A percentile compares a stretch with the other conserved stretches of the same genome.
Conservation (phyloP, 2,329 filamentous ascomycete species). For the Dothistroma septosporum region DNA sequence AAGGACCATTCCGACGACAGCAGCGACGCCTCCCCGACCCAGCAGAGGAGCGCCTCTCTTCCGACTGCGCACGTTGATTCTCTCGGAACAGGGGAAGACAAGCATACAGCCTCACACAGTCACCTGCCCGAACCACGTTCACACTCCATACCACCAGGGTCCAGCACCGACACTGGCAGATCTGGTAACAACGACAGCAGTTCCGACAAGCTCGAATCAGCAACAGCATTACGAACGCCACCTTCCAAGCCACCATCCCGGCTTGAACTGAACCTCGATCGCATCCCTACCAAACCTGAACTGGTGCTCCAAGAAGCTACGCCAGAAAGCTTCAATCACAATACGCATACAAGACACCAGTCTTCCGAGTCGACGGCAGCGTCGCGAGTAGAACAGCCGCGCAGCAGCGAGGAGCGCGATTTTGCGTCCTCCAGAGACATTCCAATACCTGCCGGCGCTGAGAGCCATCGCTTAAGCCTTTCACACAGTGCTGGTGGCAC, state of each 20-base stretch:
- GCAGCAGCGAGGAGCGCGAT: not conserved
- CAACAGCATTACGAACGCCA: not conserved
- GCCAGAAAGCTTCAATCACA: constrained; percentile 12
- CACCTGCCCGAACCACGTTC: not conserved
- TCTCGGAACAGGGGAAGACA: too few species aligned
- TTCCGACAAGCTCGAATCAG: too few species aligned
- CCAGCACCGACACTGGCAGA: constrained; percentile 1
- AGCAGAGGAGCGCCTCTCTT: not conserved
- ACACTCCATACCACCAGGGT: constrained; percentile 1
- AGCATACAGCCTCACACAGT: not conserved
- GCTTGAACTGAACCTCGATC: constrained; percentile 13
- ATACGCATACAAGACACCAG: not conserved
- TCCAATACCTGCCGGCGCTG: not conserved
- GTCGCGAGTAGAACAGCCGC: not conserved
- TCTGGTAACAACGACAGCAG: too few species aligned
- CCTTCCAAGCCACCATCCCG: constrained; percentile 6
- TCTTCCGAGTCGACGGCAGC: constrained; percentile 7
- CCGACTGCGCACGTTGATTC: not conserved
- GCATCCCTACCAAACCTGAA: constrained; percentile 7
- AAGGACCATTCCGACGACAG: not conserved
- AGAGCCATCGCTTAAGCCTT: constrained; percentile 39
- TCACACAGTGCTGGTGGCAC: constrained; percentile 39
- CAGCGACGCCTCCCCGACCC: not conserved
- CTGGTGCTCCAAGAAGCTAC: constrained; percentile 19
- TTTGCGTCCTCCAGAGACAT: not conserved